Conservation (phyloP, 2,329 filamentous ascomycete genomes). For the Botrytis deweyae region DNA sequence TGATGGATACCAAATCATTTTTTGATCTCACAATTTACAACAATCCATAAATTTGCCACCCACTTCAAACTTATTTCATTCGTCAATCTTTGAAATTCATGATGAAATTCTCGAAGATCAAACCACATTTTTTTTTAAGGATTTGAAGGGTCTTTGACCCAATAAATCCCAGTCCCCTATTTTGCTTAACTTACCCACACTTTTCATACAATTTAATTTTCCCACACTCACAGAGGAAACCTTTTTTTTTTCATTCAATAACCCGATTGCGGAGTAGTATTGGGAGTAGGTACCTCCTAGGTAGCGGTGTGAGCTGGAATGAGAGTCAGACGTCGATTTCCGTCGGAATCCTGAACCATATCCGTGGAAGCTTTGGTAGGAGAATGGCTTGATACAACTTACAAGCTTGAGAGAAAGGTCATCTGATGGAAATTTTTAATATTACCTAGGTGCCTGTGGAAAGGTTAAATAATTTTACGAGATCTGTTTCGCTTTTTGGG, state of each 20-base stretch:
- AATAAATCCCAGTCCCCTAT: neutral
- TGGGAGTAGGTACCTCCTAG: neutral
- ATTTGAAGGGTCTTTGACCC: neutral
- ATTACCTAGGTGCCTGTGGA: neutral
- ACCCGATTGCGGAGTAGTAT: neutral
- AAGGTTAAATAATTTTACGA: neutral
- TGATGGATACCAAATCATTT: neutral
- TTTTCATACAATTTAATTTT: neutral
- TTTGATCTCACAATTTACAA: neutral
- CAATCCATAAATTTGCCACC: neutral
- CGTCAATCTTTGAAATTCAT: neutral
- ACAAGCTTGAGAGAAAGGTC: neutral
- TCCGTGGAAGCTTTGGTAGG: conserved; percentile 6
- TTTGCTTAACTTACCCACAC: neutral
- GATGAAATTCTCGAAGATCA: neutral
- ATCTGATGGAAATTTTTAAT: conserved; percentile 2
- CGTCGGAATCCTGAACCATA: neutral
- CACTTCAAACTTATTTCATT: neutral
- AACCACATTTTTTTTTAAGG: neutral
- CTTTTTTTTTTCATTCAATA: neutral
- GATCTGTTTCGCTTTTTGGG: neutral
- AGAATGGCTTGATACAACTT: neutral
- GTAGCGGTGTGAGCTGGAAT: conserved; percentile 7
- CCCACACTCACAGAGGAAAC: neutral
- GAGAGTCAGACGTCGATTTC: neutral